Percentiles rank a stretch among this genome's conserved stretches.
phyloP scores from a whole-genome alignment of 148 eudicot species.

The Rhododendron vialii region DNA sequence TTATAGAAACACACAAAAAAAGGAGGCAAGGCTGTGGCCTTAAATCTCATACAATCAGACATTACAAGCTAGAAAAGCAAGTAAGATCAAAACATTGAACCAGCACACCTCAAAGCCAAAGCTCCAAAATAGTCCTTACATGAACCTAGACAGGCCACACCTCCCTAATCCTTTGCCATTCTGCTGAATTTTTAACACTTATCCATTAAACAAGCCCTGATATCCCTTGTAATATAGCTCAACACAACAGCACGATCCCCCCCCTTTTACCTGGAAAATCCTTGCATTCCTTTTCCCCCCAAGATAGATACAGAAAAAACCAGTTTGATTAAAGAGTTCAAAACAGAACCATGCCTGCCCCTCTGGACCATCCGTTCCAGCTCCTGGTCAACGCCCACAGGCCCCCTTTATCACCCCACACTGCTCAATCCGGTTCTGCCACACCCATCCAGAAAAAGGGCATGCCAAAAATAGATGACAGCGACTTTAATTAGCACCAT shows the following conservation, averaged over 20 bases:
- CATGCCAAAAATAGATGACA: neutral
- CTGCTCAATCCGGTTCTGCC: neutral
- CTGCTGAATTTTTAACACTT: neutral
- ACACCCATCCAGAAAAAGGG: neutral
- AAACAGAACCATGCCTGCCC: neutral
- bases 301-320: neutral
- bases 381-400: neutral
- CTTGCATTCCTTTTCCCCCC: neutral
- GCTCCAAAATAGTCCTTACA: neutral
- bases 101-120: neutral
- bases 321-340: neutral
- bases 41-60: neutral
- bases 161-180: neutral
- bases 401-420: neutral
- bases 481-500: neutral
- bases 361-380: neutral
- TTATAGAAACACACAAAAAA: neutral
- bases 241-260: neutral
- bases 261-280: neutral
- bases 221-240: neutral
- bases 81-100: neutral
- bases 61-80: neutral
- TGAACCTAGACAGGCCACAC: neutral
- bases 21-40: neutral
- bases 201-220: neutral